Conservation (phyloP, 352 stramenopile genomes). For the Sclerospora graminicola region DNA sequence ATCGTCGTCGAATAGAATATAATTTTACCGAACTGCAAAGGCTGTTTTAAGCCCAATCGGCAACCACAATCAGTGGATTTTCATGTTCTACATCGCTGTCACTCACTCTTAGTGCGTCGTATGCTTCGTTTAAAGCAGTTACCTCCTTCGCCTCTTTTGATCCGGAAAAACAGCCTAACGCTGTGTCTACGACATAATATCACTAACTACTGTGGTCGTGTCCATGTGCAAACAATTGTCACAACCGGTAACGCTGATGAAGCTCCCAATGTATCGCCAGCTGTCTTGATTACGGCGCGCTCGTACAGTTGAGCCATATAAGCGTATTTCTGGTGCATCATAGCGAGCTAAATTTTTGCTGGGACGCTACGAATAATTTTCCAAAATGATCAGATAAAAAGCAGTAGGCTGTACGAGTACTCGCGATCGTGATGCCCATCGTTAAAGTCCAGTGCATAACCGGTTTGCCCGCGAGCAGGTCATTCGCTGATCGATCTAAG, state of each 20-base stretch:
- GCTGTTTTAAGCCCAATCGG: no score
- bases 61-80: no score
- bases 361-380: conserved; percentile 51
- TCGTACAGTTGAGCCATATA: conserved; percentile 72
- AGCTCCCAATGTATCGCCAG: neutral
- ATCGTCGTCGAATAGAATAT: no score
- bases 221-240: conserved; percentile 10
- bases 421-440: no score
- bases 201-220: conserved; percentile 21
- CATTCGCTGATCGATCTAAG: no score
- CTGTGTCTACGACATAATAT: conserved; percentile 6
- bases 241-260: conserved; percentile 8
- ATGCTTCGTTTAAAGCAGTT: conserved; percentile 37
- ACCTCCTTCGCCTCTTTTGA: conserved; percentile 48
- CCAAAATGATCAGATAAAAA: conserved; percentile 61
- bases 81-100: no score
- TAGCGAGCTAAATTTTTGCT: conserved; percentile 44
- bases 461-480: no score
- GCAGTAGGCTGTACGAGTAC: no score
- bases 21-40: neutral
- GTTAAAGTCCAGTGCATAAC: no score
- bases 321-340: conserved; percentile 52
- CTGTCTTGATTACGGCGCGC: conserved; percentile 18
- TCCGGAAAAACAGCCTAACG: conserved; percentile 9
- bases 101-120: conserved; percentile 36